Evolutionary conservation across 768 basidiomycete species (phyloP).

Genomic region (Lentinula boryana): DNA sequence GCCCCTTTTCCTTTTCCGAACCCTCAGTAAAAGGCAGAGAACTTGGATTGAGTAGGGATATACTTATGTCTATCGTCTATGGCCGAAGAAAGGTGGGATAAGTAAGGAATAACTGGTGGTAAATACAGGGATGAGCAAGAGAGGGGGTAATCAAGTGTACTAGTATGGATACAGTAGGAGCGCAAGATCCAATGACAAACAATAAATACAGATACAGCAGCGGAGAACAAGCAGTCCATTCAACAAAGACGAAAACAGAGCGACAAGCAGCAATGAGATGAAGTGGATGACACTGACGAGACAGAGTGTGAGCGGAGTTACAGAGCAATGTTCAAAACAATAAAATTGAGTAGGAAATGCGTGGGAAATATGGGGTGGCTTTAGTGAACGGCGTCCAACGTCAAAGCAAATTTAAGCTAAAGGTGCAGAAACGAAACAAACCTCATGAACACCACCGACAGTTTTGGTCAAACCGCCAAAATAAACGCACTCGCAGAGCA

Average conservation of each 20-base stretch:
- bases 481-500: background rate
- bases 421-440: background rate
- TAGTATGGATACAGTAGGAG: background rate
- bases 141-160: too few species aligned
- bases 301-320: too few species aligned
- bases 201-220: background rate
- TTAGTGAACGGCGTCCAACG: background rate
- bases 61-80: too few species aligned
- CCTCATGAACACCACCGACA: background rate
- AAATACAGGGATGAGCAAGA: too few species aligned
- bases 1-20: too few species aligned
- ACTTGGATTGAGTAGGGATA: too few species aligned
- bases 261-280: background rate
- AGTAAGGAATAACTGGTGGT: too few species aligned
- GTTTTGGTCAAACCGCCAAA: conserved; percentile 1
- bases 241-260: background rate
- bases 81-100: too few species aligned
- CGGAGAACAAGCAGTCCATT: background rate
- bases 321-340: background rate
- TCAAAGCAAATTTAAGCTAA: background rate
- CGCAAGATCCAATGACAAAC: background rate
- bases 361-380: background rate
- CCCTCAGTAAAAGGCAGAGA: too few species aligned
- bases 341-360: background rate
- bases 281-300: too few species aligned